Conservation (phyloP, 345 rosid genomes). For the Citrus reticulata region DNA sequence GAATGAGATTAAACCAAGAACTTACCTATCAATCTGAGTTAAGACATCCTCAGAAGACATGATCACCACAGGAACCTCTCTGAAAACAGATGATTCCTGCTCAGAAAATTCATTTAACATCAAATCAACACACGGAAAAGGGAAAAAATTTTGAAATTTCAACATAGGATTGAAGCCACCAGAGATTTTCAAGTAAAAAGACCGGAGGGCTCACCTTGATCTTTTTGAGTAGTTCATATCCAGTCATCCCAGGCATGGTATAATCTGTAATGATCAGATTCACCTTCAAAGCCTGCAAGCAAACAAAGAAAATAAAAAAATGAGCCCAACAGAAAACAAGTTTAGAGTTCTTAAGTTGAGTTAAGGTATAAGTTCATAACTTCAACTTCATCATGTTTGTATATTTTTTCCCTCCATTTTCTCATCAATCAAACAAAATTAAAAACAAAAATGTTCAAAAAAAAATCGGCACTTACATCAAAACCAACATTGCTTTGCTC, state of each 20-base stretch:
- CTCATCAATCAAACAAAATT: conserved; percentile 19
- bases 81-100: conserved; percentile 71
- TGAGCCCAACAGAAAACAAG: background rate
- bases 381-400: background rate
- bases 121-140: background rate
- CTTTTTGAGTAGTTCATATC: conserved; percentile 73
- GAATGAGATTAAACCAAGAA: background rate
- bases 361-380: background rate
- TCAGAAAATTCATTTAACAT: conserved; percentile 1
- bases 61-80: conserved; percentile 77
- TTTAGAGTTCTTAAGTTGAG: no score
- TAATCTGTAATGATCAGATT: conserved; percentile 79
- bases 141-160: background rate
- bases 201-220: conserved; percentile 43
- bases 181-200: background rate
- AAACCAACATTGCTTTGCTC: conserved; percentile 51
- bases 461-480: conserved; percentile 40
- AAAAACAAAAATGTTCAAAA: background rate
- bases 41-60: conserved; percentile 84
- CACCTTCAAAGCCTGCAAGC: conserved; percentile 60
- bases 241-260: conserved; percentile 89
- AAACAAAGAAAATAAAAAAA: background rate
- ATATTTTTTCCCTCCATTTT: background rate
- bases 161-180: background rate
- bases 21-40: conserved; percentile 72